phyloP scores from a whole-genome alignment of 495 filamentous ascomycete species.

The Pseudotulostoma volvatum region DNA sequence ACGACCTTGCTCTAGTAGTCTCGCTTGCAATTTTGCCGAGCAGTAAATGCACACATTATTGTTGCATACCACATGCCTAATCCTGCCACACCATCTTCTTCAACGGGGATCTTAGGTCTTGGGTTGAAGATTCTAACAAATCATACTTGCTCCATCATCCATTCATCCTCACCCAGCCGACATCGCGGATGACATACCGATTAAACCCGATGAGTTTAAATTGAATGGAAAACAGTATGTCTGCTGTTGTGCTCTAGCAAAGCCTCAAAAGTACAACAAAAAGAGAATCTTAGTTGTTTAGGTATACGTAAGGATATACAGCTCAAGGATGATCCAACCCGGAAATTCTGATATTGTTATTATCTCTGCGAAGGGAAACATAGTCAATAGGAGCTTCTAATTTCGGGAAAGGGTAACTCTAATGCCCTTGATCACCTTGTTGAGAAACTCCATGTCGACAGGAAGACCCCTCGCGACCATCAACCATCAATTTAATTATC shows the following conservation, averaged over 20 bases:
- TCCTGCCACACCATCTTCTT: neutral
- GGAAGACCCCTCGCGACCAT: too few relatives aligned
- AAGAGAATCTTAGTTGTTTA: neutral
- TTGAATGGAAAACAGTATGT: neutral
- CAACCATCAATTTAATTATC: too few relatives aligned
- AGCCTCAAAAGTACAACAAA: neutral
- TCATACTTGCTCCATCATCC: neutral
- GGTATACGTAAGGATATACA: neutral
- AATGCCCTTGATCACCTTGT: neutral
- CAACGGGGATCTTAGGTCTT: neutral
- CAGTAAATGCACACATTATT: too few relatives aligned
- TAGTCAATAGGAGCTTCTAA: neutral
- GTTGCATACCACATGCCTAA: too few relatives aligned
- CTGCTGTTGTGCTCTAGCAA: neutral
- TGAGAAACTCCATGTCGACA: neutral
- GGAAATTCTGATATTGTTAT: neutral
- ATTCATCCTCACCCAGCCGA: neutral
- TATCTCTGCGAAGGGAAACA: neutral
- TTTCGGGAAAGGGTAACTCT: neutral
- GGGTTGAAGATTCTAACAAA: neutral
- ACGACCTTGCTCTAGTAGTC: neutral
- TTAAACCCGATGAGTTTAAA: neutral
- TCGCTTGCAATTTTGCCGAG: too few relatives aligned
- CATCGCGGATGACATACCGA: neutral
- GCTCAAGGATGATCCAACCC: neutral